Base-by-base conservation (phyloP, 2,329 filamentous ascomycete species). In the Alternaria alternata region DNA sequence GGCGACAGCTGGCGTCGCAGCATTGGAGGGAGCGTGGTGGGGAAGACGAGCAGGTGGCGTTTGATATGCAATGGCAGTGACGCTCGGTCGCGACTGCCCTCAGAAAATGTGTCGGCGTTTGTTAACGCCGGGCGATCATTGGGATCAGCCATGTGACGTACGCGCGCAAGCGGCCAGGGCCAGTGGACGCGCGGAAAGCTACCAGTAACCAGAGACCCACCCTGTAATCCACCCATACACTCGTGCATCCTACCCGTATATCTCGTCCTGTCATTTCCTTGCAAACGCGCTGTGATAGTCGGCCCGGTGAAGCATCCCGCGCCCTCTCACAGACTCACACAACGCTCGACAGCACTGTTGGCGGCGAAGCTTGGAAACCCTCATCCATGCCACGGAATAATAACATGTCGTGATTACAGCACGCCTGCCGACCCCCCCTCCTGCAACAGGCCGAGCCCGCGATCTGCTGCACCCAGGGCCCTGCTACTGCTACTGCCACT, bases 1-100 rank as follows among this genome's bases (percentile, higher is more conserved):
- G 55, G 66, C 26, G 65, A 59, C 53, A 75, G 60, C 16, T 63
- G 62, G 51, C 68, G 70, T 53, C 65, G 64, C 57, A 75, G 71
- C 74, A 76, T 76, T 24, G 62, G 51, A 61, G 59, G 54, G 44
- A 22, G 9, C 41, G 32, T 30, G 28, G 30, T 24, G 38, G 32
- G 20, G 24, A 20, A 52, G 32, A 5, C 44, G 57, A 20, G 59
- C 43, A 26, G 42, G 48, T 43, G 46, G 54, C 34, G 44, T 39
- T 32, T 48, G 42, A 49, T 52, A 49, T 57, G 62, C 60, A 53
- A 42, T 28, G 63, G 41, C 26, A 43, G 47, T 11, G 43, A 48
- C 49, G 46, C 34, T 43, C 51, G 54, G 44, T 54, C 49, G 36
- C 42, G 55, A 18, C 44, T 57, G n/a, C n/a, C 20, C 39, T 42